Conservation (phyloP, 225 moss, liverwort and hornwort species). For the Sphagnum contortum region DNA sequence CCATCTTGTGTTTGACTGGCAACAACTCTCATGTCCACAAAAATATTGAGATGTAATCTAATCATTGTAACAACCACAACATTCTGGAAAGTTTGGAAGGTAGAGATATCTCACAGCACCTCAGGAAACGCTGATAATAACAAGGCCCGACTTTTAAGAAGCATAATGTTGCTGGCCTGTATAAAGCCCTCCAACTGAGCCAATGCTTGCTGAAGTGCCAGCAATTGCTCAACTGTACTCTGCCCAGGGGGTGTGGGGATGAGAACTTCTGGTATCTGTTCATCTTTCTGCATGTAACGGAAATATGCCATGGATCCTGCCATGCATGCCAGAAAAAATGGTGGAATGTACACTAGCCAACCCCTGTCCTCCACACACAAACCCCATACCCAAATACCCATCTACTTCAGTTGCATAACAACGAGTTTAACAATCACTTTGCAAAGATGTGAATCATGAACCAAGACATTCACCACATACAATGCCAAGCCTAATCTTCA, state of each 20-base stretch:
- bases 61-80: too few species aligned
- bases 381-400: too few species aligned
- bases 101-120: constrained; percentile 16
- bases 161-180: constrained; percentile 70
- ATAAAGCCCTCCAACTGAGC: constrained; percentile 67
- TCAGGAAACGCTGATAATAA: constrained; percentile 67
- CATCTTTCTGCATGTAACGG: constrained; percentile 38
- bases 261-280: constrained; percentile 50
- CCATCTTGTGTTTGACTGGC: too few species aligned
- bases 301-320: constrained; percentile 58
- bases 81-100: too few species aligned
- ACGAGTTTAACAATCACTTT: neutral
- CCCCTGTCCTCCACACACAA: constrained; percentile 29
- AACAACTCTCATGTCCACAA: neutral
- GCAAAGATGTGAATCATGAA: neutral
- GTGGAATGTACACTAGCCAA: constrained; percentile 64
- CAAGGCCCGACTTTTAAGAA: constrained; percentile 76
- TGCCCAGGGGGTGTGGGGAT: constrained; percentile 66
- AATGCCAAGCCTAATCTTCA: neutral
- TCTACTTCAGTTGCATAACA: too few species aligned
- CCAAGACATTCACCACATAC: neutral
- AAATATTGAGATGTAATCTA: too few species aligned
- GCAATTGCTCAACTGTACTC: constrained; percentile 77
- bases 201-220: constrained; percentile 78
- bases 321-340: constrained; percentile 47